Conservation (phyloP, 345 rosid genomes). For the Citropsis articulata region DNA sequence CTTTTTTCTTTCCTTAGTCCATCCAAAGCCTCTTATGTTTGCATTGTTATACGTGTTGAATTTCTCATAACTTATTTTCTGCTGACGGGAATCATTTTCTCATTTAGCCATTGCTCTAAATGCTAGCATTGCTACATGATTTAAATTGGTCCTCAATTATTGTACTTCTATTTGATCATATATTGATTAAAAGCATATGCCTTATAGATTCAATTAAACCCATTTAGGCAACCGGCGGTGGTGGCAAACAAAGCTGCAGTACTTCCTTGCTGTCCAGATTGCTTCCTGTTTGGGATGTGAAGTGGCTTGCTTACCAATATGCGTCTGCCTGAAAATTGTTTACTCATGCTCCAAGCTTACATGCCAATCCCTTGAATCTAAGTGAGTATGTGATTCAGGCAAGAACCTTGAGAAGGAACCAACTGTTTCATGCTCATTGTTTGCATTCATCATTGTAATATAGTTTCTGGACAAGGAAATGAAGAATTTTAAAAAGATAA, state of each 20-base stretch:
- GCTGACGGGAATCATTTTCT: no score
- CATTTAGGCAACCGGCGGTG: slow-evolving; percentile 86
- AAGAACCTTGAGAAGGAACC: not conserved
- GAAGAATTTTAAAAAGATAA: no score
- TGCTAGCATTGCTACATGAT: no score
- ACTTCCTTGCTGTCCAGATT: slow-evolving; percentile 86
- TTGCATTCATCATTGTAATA: no score
- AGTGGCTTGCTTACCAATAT: not conserved
- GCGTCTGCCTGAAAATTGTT: not conserved
- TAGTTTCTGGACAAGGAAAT: no score
- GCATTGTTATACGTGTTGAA: no score
- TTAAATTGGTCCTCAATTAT: no score
- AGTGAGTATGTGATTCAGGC: not conserved
- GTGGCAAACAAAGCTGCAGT: slow-evolving; percentile 66
- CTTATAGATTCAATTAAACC: slow-evolving; percentile 72
- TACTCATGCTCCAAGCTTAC: not conserved
- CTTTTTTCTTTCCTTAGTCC: no score
- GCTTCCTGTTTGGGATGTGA: slow-evolving; percentile 55
- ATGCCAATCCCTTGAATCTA: not conserved
- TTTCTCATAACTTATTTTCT: no score
- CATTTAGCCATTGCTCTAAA: no score
- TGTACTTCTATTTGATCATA: slow-evolving; percentile 4
- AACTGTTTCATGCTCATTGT: no score
- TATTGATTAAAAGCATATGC: slow-evolving; percentile 11
- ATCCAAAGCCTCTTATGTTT: no score